Percentiles rank a stretch among this genome's conserved stretches.
phyloP scores from a whole-genome alignment of 2,329 filamentous ascomycete genomes.

The Penicillium sp. region DNA sequence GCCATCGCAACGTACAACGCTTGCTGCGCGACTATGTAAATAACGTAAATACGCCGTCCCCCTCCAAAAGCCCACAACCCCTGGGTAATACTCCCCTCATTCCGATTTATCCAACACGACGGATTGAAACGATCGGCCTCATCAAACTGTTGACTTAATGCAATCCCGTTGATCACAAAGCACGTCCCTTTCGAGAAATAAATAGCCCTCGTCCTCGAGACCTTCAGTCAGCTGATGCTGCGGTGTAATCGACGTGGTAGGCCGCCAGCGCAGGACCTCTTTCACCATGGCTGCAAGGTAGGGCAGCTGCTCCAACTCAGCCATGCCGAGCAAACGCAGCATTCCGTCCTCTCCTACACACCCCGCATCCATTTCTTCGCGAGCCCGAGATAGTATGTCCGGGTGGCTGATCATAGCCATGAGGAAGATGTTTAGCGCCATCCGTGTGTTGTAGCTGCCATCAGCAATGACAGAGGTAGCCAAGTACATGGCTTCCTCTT shows the following conservation, averaged over 20 bases:
- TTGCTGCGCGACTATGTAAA: constrained; percentile 30
- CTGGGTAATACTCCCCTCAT: constrained; percentile 29
- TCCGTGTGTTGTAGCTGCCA: constrained; percentile 47
- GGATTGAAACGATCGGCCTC: constrained; percentile 33
- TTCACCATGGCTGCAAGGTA: constrained; percentile 30
- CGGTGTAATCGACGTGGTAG: constrained; percentile 27
- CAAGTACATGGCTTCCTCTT: constrained; percentile 44
- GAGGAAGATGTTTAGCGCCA: constrained; percentile 34
- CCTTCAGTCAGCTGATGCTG: constrained; percentile 26
- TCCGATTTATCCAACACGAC: constrained; percentile 39
- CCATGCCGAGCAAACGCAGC: constrained; percentile 22
- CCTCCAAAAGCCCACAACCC: constrained; percentile 38
- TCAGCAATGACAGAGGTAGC: constrained; percentile 44
- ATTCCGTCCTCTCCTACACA: background rate
- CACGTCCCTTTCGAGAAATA: constrained; percentile 29
- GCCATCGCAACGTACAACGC: background rate
- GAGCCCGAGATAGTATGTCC: constrained; percentile 22
- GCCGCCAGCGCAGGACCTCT: constrained; percentile 31
- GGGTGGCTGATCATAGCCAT: constrained; percentile 29
- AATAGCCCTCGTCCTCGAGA: constrained; percentile 30
- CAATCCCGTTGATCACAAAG: constrained; percentile 35
- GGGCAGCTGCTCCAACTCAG: constrained; percentile 25
- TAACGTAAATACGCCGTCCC: constrained; percentile 37
- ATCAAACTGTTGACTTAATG: constrained; percentile 32
- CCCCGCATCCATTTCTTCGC: constrained; percentile 2